Conservation (phyloP, 1,284 basidiomycete genomes). For the Omphalotus olearius region DNA sequence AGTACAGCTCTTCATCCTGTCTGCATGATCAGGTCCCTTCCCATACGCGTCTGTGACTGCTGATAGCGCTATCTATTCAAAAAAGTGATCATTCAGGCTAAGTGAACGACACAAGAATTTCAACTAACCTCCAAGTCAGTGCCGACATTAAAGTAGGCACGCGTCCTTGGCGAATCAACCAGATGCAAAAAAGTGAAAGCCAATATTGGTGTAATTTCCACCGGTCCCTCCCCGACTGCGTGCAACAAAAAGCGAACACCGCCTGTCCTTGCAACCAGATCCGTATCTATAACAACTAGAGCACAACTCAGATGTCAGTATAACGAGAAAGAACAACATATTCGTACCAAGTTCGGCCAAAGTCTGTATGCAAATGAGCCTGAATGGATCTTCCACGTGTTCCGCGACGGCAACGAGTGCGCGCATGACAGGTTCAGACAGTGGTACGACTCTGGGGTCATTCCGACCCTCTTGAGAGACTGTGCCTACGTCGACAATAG, state of each 20-base stretch:
- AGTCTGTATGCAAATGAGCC: conserved; percentile 83
- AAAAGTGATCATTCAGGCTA: conserved; percentile 14
- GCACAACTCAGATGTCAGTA: conserved; percentile 21
- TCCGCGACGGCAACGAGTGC: conserved; percentile 92
- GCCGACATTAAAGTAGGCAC: conserved; percentile 78
- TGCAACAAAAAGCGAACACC: conserved; percentile 88
- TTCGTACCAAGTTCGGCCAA: conserved; percentile 84
- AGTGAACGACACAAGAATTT: not conserved
- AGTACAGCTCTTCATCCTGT: conserved; percentile 74
- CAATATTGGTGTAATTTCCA: conserved; percentile 83
- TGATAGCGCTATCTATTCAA: conserved; percentile 72
- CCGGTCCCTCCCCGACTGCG: conserved; percentile 83
- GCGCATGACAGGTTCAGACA: conserved; percentile 79
- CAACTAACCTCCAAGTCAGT: conserved; percentile 84
- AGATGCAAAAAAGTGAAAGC: conserved; percentile 82
- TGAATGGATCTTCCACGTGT: conserved; percentile 87
- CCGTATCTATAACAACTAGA: conserved; percentile 79
- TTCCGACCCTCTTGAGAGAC: conserved; percentile 41
- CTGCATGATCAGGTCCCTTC: conserved; percentile 71
- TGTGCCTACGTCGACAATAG: conserved; percentile 72
- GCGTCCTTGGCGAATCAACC: conserved; percentile 81
- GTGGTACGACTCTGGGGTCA: conserved; percentile 45
- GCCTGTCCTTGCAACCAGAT: conserved; percentile 77
- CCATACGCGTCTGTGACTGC: conserved; percentile 91
- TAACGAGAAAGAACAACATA: conserved; percentile 4